Evolutionary conservation across 2,329 filamentous ascomycete genomes (phyloP).

Genomic region (Leptographium procerum): DNA sequence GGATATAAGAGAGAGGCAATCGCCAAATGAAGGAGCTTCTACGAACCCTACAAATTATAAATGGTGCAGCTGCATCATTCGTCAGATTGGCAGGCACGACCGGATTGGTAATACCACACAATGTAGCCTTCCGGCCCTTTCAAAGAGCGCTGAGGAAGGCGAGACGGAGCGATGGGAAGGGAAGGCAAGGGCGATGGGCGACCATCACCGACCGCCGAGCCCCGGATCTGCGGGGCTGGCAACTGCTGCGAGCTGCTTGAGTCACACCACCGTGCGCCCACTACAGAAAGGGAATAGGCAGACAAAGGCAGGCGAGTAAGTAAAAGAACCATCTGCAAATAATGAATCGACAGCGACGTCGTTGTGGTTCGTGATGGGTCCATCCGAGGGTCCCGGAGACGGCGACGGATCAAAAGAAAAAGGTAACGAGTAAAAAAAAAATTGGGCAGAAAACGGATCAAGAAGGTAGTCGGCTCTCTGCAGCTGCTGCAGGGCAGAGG

Average conservation of each 20-base stretch:
- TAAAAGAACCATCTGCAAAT: neutral
- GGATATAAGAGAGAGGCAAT: neutral
- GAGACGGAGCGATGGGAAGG: neutral
- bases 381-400: neutral
- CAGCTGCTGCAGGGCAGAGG: neutral
- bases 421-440: neutral
- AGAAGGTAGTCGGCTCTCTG: no score
- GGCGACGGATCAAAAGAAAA: neutral
- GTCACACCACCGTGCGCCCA: neutral
- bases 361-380: neutral
- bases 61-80: neutral
- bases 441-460: neutral
- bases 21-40: neutral
- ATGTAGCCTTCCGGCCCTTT: neutral
- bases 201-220: neutral
- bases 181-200: neutral
- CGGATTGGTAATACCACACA: neutral
- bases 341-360: neutral
- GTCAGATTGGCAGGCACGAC: neutral
- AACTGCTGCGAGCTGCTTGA: neutral
- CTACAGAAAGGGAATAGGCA: slow-evolving; percentile 1
- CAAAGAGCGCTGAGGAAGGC: neutral
- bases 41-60: neutral
- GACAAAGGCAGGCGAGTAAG: neutral
- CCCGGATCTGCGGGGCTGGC: neutral